Evolutionary conservation across 495 filamentous ascomycete genomes (phyloP).

Genomic region (Niebla homalea): DNA sequence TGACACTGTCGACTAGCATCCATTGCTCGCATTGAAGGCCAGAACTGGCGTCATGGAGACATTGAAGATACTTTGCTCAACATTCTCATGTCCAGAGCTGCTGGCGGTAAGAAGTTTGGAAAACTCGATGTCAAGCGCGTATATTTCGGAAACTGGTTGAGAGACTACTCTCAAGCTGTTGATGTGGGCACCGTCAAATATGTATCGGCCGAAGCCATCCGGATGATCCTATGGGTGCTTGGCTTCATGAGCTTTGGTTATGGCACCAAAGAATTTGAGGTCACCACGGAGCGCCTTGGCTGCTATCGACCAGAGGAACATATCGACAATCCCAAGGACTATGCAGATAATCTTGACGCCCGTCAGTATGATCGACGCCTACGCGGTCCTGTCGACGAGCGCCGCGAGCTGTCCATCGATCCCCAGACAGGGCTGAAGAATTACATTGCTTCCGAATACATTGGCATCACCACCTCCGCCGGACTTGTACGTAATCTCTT

Average conservation of each 20-base stretch:
- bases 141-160: conserved; percentile 85
- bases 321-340: conserved; percentile 67
- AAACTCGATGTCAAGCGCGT: conserved; percentile 78
- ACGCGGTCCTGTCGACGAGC: conserved; percentile 68
- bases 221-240: conserved; percentile 57
- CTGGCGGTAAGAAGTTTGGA: conserved; percentile 73
- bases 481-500: conserved; percentile 60
- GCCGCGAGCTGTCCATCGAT: conserved; percentile 64
- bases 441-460: conserved; percentile 74
- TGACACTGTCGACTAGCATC: conserved; percentile 27
- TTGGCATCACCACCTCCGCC: conserved; percentile 63
- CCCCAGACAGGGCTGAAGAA: conserved; percentile 72
- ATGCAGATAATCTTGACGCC: conserved; percentile 76
- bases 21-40: conserved; percentile 63
- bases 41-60: conserved; percentile 83
- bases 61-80: conserved; percentile 80
- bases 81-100: conserved; percentile 58
- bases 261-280: conserved; percentile 83
- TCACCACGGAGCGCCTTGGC: conserved; percentile 73
- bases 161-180: conserved; percentile 54
- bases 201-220: conserved; percentile 78
- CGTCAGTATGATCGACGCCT: conserved; percentile 66
- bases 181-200: conserved; percentile 82
- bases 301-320: conserved; percentile 83
- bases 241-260: conserved; percentile 56